Evolutionary conservation across 2,329 filamentous ascomycete genomes (phyloP).

Genomic region (Epichloe coenophiala): DNA sequence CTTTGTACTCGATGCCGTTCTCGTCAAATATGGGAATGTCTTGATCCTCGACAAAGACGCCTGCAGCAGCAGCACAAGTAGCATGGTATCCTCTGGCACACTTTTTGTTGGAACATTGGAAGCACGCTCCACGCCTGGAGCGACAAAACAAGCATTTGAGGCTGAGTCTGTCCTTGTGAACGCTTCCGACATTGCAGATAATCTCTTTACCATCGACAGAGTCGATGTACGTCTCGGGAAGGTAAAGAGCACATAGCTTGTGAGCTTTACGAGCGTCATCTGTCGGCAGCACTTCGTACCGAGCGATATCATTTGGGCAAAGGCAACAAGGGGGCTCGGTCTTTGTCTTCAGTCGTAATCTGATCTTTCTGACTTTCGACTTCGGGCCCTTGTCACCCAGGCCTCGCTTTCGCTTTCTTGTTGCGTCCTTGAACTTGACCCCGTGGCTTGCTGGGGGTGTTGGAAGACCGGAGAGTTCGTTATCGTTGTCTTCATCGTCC

Average conservation of each 20-base stretch:
- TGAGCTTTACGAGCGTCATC: conserved; percentile 82
- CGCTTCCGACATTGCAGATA: conserved; percentile 64
- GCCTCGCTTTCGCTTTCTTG: conserved; percentile 46
- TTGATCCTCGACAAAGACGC: conserved; percentile 80
- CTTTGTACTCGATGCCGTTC: conserved; percentile 83
- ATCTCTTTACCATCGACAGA: conserved; percentile 56
- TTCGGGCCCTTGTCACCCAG: conserved; percentile 25
- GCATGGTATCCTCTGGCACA: conserved; percentile 89
- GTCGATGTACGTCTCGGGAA: conserved; percentile 82
- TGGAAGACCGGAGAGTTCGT: conserved; percentile 54
- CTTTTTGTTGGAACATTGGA: conserved; percentile 92
- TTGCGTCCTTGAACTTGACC: conserved; percentile 47
- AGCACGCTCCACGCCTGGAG: conserved; percentile 87
- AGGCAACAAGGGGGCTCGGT: conserved; percentile 78
- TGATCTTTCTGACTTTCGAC: conserved; percentile 63
- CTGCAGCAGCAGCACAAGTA: conserved; percentile 83
- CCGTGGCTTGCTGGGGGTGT: conserved; percentile 66
- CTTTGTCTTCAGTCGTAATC: conserved; percentile 58
- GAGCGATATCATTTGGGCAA: conserved; percentile 80
- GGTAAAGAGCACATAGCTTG: conserved; percentile 76
- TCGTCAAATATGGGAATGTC: conserved; percentile 78
- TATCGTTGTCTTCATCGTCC: conserved; percentile 47
- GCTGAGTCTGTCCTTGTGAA: conserved; percentile 76
- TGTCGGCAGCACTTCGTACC: conserved; percentile 70
- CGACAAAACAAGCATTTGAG: conserved; percentile 93